These are phyloP conservation scores for Boletellus sp. DNA, from an alignment of 768 basidiomycete genomes.

Conservation along the genomic window DNA sequence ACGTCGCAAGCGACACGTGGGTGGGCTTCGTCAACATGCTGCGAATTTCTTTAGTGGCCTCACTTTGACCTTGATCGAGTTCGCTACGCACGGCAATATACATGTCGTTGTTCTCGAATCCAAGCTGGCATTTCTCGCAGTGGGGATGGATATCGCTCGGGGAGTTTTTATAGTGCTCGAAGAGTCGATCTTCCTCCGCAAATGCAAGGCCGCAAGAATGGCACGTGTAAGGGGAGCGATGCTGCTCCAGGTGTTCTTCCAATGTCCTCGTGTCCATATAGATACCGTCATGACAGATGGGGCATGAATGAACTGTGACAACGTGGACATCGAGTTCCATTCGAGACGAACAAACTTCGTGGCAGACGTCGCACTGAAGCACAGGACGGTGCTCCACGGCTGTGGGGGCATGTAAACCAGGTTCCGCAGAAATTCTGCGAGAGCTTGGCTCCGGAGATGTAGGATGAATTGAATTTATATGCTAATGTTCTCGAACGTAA, in stretches of 20 bases:
- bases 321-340: conserved; percentile 29
- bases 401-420: conserved; percentile 3
- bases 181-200: conserved; percentile 34
- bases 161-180: conserved; percentile 39
- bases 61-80: not conserved
- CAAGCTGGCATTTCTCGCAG: conserved; percentile 32
- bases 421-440: conserved; percentile 10
- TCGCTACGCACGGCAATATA: conserved; percentile 30
- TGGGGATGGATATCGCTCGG: conserved; percentile 33
- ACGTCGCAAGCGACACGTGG: conserved; percentile 34
- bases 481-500: conserved; percentile 16
- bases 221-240: conserved; percentile 27
- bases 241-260: conserved; percentile 31
- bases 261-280: conserved; percentile 22
- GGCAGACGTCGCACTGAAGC: conserved; percentile 23
- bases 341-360: conserved; percentile 21
- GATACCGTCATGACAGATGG: conserved; percentile 31
- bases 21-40: conserved; percentile 41
- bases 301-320: conserved; percentile 30
- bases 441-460: conserved; percentile 14
- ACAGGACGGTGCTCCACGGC: not conserved
- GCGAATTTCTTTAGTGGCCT: conserved; percentile 1
- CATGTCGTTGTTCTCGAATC: conserved; percentile 32
- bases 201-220: conserved; percentile 22
- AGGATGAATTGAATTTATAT: conserved; percentile 13